Evolutionary conservation across 2,329 filamentous ascomycete species (phyloP).

Genomic region (Fusarium denticulatum): DNA sequence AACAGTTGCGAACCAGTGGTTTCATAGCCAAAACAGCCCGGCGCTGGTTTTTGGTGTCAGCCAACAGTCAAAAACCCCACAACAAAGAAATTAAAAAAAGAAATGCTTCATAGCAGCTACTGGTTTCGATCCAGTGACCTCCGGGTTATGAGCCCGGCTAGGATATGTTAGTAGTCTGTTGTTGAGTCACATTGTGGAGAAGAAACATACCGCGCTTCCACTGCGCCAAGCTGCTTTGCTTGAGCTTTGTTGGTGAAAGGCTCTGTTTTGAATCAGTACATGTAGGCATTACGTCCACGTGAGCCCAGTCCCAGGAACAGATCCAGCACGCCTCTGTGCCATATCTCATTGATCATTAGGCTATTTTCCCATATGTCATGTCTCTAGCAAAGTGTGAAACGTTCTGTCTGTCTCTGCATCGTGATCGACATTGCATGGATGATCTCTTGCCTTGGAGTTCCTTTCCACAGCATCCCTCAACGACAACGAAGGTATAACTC

Average conservation of each 20-base stretch:
- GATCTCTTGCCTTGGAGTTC: background rate
- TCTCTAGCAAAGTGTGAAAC: background rate
- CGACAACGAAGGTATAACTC: background rate
- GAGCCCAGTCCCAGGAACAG: background rate
- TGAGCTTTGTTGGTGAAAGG: background rate
- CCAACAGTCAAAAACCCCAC: background rate
- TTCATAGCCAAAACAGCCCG: background rate
- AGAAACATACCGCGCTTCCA: constrained; percentile 27
- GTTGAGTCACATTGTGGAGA: constrained; percentile 1
- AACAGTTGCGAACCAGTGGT: accelerated
- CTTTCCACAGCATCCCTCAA: too few species aligned
- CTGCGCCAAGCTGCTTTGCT: constrained; percentile 27
- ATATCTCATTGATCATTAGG: accelerated
- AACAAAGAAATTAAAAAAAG: background rate
- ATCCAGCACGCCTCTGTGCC: accelerated
- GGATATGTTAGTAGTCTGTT: constrained; percentile 7
- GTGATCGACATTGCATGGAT: background rate
- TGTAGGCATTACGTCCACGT: background rate
- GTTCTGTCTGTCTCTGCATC: background rate
- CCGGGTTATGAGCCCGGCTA: constrained; percentile 29
- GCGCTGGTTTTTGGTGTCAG: background rate
- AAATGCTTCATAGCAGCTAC: constrained; percentile 20
- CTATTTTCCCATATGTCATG: accelerated
- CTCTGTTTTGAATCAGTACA: background rate
- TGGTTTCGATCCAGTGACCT: constrained; percentile 27